Evolutionary conservation across 352 stramenopile genomes (phyloP).

Genomic region (Globisporangium nunn): DNA sequence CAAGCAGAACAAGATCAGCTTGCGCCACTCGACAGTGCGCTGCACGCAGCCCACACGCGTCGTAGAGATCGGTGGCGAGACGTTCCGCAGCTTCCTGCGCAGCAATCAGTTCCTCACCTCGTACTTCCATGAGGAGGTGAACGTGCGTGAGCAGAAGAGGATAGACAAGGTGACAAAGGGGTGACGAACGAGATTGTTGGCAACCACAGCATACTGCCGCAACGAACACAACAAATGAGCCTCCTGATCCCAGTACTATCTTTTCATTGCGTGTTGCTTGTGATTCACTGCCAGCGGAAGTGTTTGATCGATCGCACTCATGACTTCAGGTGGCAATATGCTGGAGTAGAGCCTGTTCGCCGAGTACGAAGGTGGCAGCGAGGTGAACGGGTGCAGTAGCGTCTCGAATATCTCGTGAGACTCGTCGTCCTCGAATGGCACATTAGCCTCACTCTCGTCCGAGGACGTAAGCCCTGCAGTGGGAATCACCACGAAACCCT

Average conservation of each 20-base stretch:
- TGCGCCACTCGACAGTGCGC: slow-evolving; percentile 62
- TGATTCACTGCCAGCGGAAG: slow-evolving; percentile 16
- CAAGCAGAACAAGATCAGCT: slow-evolving; percentile 55
- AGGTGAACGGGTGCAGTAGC: slow-evolving; percentile 39
- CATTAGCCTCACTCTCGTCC: slow-evolving; percentile 9
- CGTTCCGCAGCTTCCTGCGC: slow-evolving; percentile 76
- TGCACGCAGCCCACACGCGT: slow-evolving; percentile 62
- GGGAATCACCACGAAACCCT: slow-evolving; percentile 40
- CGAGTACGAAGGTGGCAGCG: slow-evolving; percentile 25
- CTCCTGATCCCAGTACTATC: neutral
- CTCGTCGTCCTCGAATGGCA: slow-evolving; percentile 12
- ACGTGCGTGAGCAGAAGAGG: slow-evolving; percentile 50
- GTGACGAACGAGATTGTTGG: slow-evolving; percentile 1
- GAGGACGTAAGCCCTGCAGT: neutral
- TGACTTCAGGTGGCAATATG: slow-evolving; percentile 29
- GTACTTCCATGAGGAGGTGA: slow-evolving; percentile 72
- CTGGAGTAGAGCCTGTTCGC: slow-evolving; percentile 41
- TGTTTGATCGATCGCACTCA: slow-evolving; percentile 27
- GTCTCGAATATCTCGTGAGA: slow-evolving; percentile 31
- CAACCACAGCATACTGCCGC: neutral
- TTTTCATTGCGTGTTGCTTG: neutral
- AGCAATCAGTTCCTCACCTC: slow-evolving; percentile 80
- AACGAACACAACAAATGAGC: neutral
- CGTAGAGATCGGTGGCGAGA: slow-evolving; percentile 75
- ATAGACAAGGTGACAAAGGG: slow-evolving; percentile 38